phyloP scores from a whole-genome alignment of 805 yeast species.

The Sungouiozyma intestinalis region DNA sequence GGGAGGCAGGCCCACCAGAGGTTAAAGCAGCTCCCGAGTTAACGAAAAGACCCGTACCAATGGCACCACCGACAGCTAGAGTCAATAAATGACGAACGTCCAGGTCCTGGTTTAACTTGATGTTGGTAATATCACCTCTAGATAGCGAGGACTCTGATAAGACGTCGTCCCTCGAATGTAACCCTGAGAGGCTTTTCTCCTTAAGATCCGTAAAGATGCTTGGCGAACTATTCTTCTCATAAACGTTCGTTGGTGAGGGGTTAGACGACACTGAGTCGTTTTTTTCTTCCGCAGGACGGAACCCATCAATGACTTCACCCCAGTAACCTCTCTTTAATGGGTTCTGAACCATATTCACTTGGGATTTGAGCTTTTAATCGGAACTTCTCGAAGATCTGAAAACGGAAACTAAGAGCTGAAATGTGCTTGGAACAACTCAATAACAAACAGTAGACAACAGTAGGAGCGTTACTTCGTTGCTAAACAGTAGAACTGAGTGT shows the following conservation, averaged over 20 bases:
- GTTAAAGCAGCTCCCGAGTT: slow-evolving; percentile 52
- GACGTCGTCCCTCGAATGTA: neutral
- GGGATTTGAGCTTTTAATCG: neutral
- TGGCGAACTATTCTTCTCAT: neutral
- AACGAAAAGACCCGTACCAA: slow-evolving; percentile 60
- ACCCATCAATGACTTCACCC: slow-evolving; percentile 14
- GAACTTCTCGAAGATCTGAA: too few species aligned
- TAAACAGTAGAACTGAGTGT: too few species aligned
- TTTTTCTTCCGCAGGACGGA: slow-evolving; percentile 6
- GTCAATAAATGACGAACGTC: slow-evolving; percentile 42
- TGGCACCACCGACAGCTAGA: slow-evolving; percentile 59
- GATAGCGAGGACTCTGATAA: neutral
- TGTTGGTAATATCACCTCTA: slow-evolving; percentile 9
- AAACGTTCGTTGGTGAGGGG: neutral
- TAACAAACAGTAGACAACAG: too few species aligned
- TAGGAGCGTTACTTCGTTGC: too few species aligned
- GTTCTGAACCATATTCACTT: slow-evolving; percentile 4
- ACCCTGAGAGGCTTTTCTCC: neutral
- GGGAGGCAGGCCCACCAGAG: slow-evolving; percentile 56
- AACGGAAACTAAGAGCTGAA: too few species aligned
- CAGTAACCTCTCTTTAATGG: slow-evolving; percentile 13
- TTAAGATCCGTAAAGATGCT: neutral
- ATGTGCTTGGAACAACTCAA: too few species aligned
- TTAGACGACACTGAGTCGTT: neutral
- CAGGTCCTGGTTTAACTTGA: slow-evolving; percentile 17